phyloP scores from a whole-genome alignment of 2,329 filamentous ascomycete genomes.

The Podosphaera fusca region DNA sequence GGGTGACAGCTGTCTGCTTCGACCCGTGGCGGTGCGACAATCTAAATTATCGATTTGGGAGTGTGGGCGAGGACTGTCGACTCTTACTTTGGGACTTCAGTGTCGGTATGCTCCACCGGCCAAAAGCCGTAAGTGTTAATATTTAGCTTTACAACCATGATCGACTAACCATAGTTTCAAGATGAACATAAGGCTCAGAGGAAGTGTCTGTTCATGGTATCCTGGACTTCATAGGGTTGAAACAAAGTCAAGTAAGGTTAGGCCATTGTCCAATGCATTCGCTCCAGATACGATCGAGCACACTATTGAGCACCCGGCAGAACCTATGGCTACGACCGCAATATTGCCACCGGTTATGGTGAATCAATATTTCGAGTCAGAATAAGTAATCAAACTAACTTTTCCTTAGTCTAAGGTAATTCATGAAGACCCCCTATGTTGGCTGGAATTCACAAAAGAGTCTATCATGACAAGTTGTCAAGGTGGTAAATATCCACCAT shows the following conservation, averaged over 20 bases:
- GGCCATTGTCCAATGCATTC: slow-evolving; percentile 49
- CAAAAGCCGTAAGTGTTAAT: slow-evolving; percentile 45
- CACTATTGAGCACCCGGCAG: slow-evolving; percentile 53
- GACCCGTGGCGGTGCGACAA: slow-evolving; percentile 96
- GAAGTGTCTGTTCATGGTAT: slow-evolving; percentile 25
- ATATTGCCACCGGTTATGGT: slow-evolving; percentile 81
- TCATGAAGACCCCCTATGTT: slow-evolving; percentile 68
- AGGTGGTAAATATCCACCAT: slow-evolving; percentile 38
- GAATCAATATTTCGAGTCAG: slow-evolving; percentile 14
- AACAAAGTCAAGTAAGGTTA: slow-evolving; percentile 33
- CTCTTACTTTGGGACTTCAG: slow-evolving; percentile 93
- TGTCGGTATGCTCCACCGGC: slow-evolving; percentile 83
- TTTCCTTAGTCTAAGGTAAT: slow-evolving; percentile 47
- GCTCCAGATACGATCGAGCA: slow-evolving; percentile 28
- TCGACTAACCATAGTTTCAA: slow-evolving; percentile 9
- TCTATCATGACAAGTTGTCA: slow-evolving; percentile 83
- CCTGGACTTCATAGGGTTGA: slow-evolving; percentile 31
- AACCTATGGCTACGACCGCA: slow-evolving; percentile 62
- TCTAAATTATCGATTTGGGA: slow-evolving; percentile 84
- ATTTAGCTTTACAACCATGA: slow-evolving; percentile 1
- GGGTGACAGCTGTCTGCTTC: slow-evolving; percentile 83
- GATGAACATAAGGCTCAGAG: slow-evolving; percentile 32
- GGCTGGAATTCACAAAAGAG: slow-evolving; percentile 83
- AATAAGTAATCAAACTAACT: slow-evolving; percentile 8
- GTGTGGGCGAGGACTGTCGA: slow-evolving; percentile 80